Evolutionary conservation across 768 basidiomycete species (phyloP), one percentile per base, ranked within the genome.

Genomic region (Rubroboletus pulcherrimus): DNA sequence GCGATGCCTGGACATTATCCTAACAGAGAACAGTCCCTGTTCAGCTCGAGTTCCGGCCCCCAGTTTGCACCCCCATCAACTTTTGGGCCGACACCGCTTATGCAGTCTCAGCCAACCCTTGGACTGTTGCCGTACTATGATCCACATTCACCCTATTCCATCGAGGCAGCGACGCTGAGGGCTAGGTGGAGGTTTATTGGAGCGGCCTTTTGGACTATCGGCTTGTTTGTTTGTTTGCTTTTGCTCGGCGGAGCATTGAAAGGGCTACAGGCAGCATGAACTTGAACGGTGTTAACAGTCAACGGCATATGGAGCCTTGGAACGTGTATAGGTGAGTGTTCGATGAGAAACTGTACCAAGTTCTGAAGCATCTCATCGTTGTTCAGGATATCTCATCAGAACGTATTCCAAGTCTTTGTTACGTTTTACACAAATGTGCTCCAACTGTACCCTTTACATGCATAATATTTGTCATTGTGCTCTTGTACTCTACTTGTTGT

Each of bases 141-240:
- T 60, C 77, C 73, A 9, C 71, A 64, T 37, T 76, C 76, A 26
- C 63, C 69, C 21, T 65, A 77, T 55, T 71, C 78, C 41, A 48
- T 75, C 3, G 66, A 67, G 46, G 69, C 67, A 50, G 78, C 79
- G 30, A 62, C 58, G 9, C 54, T 57, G 43, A 68, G 81, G 29
- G 79, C 80, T 34, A 69, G 69, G 44, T 60, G 74, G 74, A 72
- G 80, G 35, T 81, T 81, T 55, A 54, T 75, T n/a, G 65, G 63
- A 51, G 78, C 78, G 6, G 54, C 73, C 17, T 34, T 73, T 15
- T 77, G 77, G 73, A 76, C 72, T 5, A 45, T 74, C 33, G 61
- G 69, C 44, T 65, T 78, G 35, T 58, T 71, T 33, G 48, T 59
- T 19, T 60, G 71, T 21, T 48, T 73, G 17, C 60, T 73, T 40